Conservation (phyloP, 2,329 filamentous ascomycete species). For the Davidsoniella neocaledoniae region DNA sequence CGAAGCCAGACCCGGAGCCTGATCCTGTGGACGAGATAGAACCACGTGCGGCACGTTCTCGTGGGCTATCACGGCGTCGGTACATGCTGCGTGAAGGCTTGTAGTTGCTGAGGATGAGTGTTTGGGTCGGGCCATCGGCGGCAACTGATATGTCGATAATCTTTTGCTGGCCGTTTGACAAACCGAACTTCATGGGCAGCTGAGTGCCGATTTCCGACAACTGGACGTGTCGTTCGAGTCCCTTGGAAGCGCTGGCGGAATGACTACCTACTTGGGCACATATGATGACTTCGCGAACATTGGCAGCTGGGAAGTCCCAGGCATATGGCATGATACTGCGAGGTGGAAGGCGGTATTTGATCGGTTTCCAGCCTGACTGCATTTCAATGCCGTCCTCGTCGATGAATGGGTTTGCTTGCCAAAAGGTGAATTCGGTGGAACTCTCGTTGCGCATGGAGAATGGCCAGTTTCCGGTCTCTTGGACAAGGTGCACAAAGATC, state of each 20-base stretch:
- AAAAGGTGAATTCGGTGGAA: constrained; percentile 91
- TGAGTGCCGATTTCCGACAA: constrained; percentile 92
- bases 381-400: constrained; percentile 81
- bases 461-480: constrained; percentile 91
- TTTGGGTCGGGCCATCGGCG: constrained; percentile 89
- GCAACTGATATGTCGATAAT: constrained; percentile 95
- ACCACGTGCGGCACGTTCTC: constrained; percentile 1
- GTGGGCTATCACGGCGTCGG: constrained; percentile 14
- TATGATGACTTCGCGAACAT: constrained; percentile 83
- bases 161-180: constrained; percentile 53
- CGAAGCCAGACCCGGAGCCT: constrained; percentile 43
- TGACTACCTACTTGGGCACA: constrained; percentile 33
- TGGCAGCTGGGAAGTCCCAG: constrained; percentile 98
- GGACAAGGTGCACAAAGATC: constrained; percentile 76
- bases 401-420: constrained; percentile 80
- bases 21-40: constrained; percentile 1
- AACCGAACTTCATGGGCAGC: constrained; percentile 77
- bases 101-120: constrained; percentile 85
- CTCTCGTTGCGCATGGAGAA: constrained; percentile 98
- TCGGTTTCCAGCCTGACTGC: constrained; percentile 75
- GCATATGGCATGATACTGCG: constrained; percentile 98
- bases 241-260: constrained; percentile 19
- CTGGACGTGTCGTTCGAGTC: constrained; percentile 76
- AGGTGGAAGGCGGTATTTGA: constrained; percentile 79
- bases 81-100: constrained; percentile 87